Conservation (phyloP, 1,284 basidiomycete species). For the Vanrija sp. region DNA sequence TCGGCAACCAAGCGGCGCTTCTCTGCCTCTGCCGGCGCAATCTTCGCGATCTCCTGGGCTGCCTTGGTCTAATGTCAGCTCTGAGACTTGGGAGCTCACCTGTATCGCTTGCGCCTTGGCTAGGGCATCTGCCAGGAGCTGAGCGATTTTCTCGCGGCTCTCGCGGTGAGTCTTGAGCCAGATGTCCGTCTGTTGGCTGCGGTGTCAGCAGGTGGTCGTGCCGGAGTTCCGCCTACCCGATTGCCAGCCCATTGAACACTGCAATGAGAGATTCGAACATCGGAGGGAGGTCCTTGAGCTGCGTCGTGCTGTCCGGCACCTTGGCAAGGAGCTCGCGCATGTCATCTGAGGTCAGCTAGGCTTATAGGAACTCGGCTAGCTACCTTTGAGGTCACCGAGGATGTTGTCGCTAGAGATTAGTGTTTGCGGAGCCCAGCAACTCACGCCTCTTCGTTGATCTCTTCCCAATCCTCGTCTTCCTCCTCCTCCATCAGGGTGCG, state of each 20-base stretch:
- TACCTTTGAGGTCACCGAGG: neutral
- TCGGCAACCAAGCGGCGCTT: constrained; percentile 3
- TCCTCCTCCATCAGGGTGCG: neutral
- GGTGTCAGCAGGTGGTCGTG: neutral
- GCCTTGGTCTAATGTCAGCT: neutral
- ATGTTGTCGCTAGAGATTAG: neutral
- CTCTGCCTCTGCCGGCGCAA: constrained; percentile 2
- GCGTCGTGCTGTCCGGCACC: no score
- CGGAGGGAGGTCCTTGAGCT: neutral
- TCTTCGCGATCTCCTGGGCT: constrained; percentile 1
- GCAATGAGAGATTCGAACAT: neutral
- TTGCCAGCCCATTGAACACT: neutral
- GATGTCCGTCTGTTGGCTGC: neutral
- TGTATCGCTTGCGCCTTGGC: no score
- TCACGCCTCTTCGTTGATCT: neutral
- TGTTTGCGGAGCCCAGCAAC: neutral
- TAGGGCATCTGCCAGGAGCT: no score
- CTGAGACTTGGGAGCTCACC: neutral
- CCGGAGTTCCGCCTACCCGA: neutral
- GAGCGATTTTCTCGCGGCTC: neutral
- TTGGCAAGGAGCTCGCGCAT: no score
- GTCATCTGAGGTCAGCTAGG: no score
- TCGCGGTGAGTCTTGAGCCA: neutral
- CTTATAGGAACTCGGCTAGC: no score
- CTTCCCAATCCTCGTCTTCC: neutral